phyloP scores from a whole-genome alignment of 768 basidiomycete genomes.

The Russula sp. region DNA sequence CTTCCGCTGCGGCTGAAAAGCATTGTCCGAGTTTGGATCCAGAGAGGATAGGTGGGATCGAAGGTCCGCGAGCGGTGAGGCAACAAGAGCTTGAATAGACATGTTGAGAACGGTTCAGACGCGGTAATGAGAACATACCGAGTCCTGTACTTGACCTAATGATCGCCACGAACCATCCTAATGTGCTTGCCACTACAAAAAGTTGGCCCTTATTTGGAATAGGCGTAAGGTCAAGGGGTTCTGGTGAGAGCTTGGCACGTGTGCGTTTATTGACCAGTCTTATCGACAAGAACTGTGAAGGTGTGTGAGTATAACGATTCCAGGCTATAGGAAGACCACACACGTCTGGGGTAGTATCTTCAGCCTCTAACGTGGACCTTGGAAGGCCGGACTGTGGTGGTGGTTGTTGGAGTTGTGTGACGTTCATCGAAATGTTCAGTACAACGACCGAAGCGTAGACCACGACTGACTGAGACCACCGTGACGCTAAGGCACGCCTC shows the following conservation, averaged over 20 bases:
- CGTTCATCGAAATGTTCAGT: slow-evolving; percentile 24
- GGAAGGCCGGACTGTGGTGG: background rate
- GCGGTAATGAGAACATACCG: slow-evolving; percentile 31
- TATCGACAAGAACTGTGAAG: too few relatives aligned
- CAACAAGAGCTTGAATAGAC: slow-evolving; percentile 48
- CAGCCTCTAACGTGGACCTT: slow-evolving; percentile 22
- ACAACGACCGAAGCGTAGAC: too few relatives aligned
- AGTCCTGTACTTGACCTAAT: slow-evolving; percentile 38
- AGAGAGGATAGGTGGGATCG: slow-evolving; percentile 51
- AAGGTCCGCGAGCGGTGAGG: slow-evolving; percentile 61
- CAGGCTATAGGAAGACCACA: background rate
- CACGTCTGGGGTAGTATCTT: slow-evolving; percentile 30
- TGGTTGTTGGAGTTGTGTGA: slow-evolving; percentile 27
- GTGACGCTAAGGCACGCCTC: too few relatives aligned
- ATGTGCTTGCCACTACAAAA: slow-evolving; percentile 57
- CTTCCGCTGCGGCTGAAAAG: slow-evolving; percentile 53
- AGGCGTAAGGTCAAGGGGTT: slow-evolving; percentile 43
- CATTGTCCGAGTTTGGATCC: slow-evolving; percentile 38
- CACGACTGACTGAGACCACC: too few relatives aligned
- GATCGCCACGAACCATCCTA: slow-evolving; percentile 70
- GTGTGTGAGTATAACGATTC: background rate
- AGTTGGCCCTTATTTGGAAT: slow-evolving; percentile 36
- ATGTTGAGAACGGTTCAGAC: slow-evolving; percentile 9
- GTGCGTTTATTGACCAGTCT: slow-evolving; percentile 54
- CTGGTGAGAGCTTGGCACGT: slow-evolving; percentile 59